Evolutionary conservation across 768 basidiomycete genomes (phyloP).

Genomic region (Leccinum arenicola): DNA sequence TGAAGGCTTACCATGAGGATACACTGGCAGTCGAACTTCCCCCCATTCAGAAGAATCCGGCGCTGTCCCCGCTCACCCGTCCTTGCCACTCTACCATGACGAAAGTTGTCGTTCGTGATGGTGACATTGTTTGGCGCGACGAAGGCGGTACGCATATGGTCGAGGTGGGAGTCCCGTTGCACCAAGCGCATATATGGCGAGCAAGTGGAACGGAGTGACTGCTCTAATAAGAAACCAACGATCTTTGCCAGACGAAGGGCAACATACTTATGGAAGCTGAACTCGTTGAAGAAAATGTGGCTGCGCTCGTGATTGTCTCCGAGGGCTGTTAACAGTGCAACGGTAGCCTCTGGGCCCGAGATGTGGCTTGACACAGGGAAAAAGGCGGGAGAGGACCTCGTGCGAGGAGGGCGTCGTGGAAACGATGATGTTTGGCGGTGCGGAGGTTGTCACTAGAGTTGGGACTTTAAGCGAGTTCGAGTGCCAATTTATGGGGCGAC

Average conservation of each 20-base stretch:
- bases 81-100: no score
- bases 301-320: slow-evolving; percentile 51
- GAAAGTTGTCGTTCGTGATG: slow-evolving; percentile 25
- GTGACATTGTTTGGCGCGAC: slow-evolving; percentile 20
- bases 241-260: not conserved
- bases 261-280: slow-evolving; percentile 32
- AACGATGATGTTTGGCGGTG: slow-evolving; percentile 23
- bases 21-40: no score
- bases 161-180: slow-evolving; percentile 41
- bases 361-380: slow-evolving; percentile 32
- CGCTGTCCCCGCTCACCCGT: no score
- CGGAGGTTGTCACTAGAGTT: slow-evolving; percentile 23
- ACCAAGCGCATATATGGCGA: slow-evolving; percentile 62
- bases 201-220: slow-evolving; percentile 57
- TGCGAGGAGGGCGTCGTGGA: slow-evolving; percentile 20
- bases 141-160: slow-evolving; percentile 36
- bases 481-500: slow-evolving; percentile 12
- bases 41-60: no score
- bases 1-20: no score
- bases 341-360: slow-evolving; percentile 37
- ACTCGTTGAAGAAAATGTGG: slow-evolving; percentile 53
- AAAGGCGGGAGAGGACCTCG: slow-evolving; percentile 28
- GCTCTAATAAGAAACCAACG: not conserved
- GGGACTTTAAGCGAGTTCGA: not conserved
- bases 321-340: slow-evolving; percentile 38